Conservation (phyloP, 1,139 yeast species). For the Protomyces inouyei region DNA sequence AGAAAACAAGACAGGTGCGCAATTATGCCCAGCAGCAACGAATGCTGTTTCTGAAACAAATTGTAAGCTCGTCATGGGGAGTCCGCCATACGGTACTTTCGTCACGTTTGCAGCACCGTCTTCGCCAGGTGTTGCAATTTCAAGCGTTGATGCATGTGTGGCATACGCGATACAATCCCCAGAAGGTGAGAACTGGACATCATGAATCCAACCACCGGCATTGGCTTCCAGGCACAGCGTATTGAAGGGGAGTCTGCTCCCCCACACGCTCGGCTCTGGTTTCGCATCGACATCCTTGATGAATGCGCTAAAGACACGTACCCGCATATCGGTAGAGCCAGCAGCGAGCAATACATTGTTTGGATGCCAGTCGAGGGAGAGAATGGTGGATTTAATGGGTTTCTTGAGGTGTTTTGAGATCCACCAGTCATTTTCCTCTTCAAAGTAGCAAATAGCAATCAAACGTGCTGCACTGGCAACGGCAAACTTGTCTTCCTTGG, state of each 20-base stretch:
- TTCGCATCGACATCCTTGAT: constrained; percentile 83
- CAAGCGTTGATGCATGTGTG: constrained; percentile 41
- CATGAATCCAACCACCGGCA: constrained; percentile 91
- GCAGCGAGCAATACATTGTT: constrained; percentile 82
- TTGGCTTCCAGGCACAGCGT: constrained; percentile 70
- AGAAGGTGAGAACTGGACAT: constrained; percentile 74
- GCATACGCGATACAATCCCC: constrained; percentile 77
- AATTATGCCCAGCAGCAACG: constrained; percentile 87
- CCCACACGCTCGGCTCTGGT: constrained; percentile 84
- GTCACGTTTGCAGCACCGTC: constrained; percentile 2
- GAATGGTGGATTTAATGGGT: constrained; percentile 82
- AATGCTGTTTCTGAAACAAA: constrained; percentile 64
- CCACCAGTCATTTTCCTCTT: constrained; percentile 99
- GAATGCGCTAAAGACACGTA: constrained; percentile 87
- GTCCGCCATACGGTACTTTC: constrained; percentile 58
- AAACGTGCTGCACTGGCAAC: constrained; percentile 94
- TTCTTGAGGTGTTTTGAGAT: constrained; percentile 92
- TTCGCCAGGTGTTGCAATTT: constrained; percentile 46
- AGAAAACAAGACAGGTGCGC: constrained; percentile 80
- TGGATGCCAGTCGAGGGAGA: constrained; percentile 89
- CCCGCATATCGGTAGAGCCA: constrained; percentile 94
- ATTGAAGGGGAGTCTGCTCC: constrained; percentile 91
- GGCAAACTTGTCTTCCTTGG: constrained; percentile 87
- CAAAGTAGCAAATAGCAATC: constrained; percentile 93
- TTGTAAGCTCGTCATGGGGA: constrained; percentile 74